Base-by-base conservation (phyloP, 805 yeast species). In the Candida quercuum region DNA sequence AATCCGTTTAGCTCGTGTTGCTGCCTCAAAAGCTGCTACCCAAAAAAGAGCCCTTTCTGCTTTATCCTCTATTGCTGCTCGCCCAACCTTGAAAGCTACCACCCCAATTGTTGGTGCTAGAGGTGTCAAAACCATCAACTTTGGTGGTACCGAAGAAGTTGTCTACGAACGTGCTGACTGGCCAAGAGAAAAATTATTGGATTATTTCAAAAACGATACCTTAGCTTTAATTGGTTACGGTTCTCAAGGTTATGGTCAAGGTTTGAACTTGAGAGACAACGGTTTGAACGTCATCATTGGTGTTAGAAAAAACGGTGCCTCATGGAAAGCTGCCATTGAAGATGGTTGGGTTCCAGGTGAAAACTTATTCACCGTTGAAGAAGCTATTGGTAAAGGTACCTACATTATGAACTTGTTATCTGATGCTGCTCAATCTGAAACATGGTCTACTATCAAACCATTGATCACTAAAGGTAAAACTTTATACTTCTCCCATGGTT, bases 291-390 rank as follows among this genome's bases (percentile, higher is more conserved):
- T 91, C 57, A 86, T 93, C 66, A 76, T 93, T 56, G 99, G 99
- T 81, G 99, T 93, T 60, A 81, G 99, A 72, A 87, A 93, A 78
- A 71, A 86, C 64, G 99, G 99, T 77, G 93, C 96, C 52, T 93
- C 98, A 42, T 93, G 99, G 99, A 91, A 91, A 76, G 95, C 96
- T 56, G 99, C 99, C 62, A 72, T 87, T 57, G 99, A 93, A 72
- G 99, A 93, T 69, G 99, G 99, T 59, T 93, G 99, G 99, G 96
- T 93, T 56, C 96, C 97, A 68, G 99, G 99, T 67, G 86, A 91
- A 77, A 93, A 84, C 80, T 78, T 93, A 67, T 93, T 93, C 69
- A 89, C 83, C 51, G 96, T 93, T 52, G 75, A 76, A 53, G 98
- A 91, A 74, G 99, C 99, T 57, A 81, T 93, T 65, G 55, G 65